A percentile compares a stretch with the other conserved stretches of the same genome.
phyloP scores from a whole-genome alignment of 768 basidiomycete species.

The Podaxis mareebaensis region DNA sequence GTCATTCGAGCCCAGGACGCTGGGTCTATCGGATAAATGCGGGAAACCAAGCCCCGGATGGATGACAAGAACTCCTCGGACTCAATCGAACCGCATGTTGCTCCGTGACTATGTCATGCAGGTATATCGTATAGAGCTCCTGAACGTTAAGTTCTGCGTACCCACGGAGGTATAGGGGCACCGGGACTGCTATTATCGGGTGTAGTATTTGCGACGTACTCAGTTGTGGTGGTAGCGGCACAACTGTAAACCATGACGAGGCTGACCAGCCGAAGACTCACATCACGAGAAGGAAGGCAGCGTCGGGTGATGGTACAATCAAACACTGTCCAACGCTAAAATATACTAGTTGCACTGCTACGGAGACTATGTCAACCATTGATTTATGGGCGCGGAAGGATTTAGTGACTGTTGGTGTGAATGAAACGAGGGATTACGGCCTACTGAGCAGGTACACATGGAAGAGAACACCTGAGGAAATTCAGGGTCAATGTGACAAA shows the following conservation, averaged over 20 bases:
- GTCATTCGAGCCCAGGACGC: not conserved
- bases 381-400: not conserved
- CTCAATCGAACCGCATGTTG: not conserved
- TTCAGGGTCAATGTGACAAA: not conserved
- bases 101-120: not conserved
- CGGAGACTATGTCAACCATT: not conserved
- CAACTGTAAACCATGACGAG: no score
- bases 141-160: not conserved
- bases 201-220: not conserved
- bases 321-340: not conserved
- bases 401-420: no score
- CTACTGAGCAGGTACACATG: not conserved
- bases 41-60: not conserved
- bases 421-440: not conserved
- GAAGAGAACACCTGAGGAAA: constrained; percentile 2
- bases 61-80: not conserved
- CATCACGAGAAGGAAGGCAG: not conserved
- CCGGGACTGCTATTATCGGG: not conserved
- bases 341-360: not conserved
- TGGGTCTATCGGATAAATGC: not conserved
- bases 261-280: not conserved
- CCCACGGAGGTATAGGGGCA: not conserved
- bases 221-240: not conserved
- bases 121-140: not conserved
- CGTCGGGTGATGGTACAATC: not conserved